These are phyloP conservation scores for Paramecium primaurelia DNA, from an alignment of 73 alveolate genomes.

Conservation along the genomic window DNA sequence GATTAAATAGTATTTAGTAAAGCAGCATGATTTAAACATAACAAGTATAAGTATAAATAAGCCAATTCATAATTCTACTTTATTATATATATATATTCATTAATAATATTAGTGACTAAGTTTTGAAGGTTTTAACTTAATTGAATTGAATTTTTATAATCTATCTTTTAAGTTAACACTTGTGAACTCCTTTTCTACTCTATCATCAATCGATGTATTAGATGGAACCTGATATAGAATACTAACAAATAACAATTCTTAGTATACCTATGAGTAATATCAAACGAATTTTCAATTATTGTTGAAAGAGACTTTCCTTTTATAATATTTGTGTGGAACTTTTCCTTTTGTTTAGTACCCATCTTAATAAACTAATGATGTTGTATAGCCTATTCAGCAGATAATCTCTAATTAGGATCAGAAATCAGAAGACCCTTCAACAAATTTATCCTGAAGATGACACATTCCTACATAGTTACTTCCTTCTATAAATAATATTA, in stretches of 20 bases:
- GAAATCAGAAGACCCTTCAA: not conserved
- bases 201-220: not conserved
- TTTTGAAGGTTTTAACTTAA: not conserved
- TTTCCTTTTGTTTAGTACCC: not conserved
- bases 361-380: constrained; percentile 59
- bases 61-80: not conserved
- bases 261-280: not conserved
- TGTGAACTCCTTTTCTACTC: constrained; percentile 22
- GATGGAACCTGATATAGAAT: not conserved
- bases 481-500: not conserved
- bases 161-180: constrained; percentile 2
- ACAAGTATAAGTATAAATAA: not conserved
- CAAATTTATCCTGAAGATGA: constrained; percentile 33
- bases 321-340: not conserved
- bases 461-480: not conserved
- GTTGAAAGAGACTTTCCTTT: constrained; percentile 34
- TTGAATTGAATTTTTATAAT: not conserved
- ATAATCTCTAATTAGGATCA: constrained; percentile 54
- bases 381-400: constrained; percentile 43
- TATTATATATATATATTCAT: not conserved
- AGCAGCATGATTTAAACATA: not conserved
- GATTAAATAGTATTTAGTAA: not conserved
- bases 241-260: not conserved
- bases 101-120: not conserved
- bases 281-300: constrained; percentile 6